phyloP scores from a whole-genome alignment of 305 asterid genomes.

The Fraxinus sp. region DNA sequence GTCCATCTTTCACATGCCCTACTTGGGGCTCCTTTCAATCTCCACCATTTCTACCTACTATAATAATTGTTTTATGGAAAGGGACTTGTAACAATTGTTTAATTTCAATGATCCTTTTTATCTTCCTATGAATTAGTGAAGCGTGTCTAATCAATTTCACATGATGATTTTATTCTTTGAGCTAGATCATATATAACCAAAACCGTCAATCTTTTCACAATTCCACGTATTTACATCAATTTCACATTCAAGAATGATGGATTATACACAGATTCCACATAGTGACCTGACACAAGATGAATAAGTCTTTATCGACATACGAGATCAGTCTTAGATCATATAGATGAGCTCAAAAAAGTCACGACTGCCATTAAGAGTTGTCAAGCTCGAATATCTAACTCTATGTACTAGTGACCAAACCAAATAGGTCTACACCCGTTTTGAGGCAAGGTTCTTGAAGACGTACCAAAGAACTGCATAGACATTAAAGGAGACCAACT shows the following conservation, averaged over 20 bases:
- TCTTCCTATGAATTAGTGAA: neutral
- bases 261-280: neutral
- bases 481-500: no score
- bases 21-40: neutral
- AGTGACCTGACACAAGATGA: neutral
- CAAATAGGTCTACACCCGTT: no score
- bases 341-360: neutral
- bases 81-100: neutral
- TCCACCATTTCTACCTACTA: neutral
- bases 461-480: no score
- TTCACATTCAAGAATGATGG: neutral
- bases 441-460: no score
- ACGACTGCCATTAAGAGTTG: neutral
- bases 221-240: neutral
- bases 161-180: neutral
- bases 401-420: no score
- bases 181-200: no score
- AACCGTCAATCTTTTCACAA: neutral
- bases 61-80: conserved; percentile 9
- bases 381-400: no score
- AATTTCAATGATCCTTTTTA: neutral
- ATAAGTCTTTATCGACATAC: neutral
- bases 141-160: neutral
- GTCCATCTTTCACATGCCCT: neutral
- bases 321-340: neutral